These are phyloP conservation scores for Penicillium coprophilum DNA, from an alignment of 495 filamentous ascomycete genomes.

Conservation along the genomic window DNA sequence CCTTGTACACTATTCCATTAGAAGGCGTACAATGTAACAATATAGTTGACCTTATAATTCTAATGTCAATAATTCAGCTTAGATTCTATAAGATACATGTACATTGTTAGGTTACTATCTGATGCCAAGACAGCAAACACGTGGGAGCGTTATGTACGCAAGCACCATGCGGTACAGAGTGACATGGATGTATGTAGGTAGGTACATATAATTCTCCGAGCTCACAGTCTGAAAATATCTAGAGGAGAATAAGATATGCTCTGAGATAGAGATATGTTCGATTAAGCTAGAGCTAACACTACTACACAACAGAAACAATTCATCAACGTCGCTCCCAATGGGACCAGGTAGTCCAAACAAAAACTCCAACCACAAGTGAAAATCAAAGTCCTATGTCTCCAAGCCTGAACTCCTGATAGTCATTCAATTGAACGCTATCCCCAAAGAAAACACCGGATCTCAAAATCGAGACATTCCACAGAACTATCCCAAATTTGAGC, in stretches of 20 bases:
- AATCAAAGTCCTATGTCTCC: conserved; percentile 23
- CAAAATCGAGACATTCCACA: conserved; percentile 22
- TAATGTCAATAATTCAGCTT: too few relatives aligned
- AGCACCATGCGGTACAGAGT: background rate
- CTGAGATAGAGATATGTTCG: conserved; percentile 27
- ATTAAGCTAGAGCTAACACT: conserved; percentile 29
- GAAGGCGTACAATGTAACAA: too few relatives aligned
- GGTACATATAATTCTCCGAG: background rate
- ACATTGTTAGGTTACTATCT: background rate
- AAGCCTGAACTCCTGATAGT: conserved; percentile 29
- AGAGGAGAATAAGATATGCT: background rate
- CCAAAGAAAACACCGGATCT: conserved; percentile 30
- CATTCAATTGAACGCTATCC: conserved; percentile 20
- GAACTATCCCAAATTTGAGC: conserved; percentile 29
- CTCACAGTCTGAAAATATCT: background rate
- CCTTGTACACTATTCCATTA: too few relatives aligned
- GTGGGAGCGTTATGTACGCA: background rate
- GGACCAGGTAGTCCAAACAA: conserved; percentile 14
- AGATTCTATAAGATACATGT: background rate
- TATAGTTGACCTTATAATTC: too few relatives aligned
- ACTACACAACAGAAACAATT: conserved; percentile 11
- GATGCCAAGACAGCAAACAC: background rate
- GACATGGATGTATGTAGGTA: background rate
- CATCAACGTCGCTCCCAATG: conserved; percentile 13
- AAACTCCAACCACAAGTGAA: conserved; percentile 22